A percentile compares a stretch with the other conserved stretches of the same genome.
phyloP scores from a whole-genome alignment of 2,329 filamentous ascomycete species.

The Penicillium sp. region DNA sequence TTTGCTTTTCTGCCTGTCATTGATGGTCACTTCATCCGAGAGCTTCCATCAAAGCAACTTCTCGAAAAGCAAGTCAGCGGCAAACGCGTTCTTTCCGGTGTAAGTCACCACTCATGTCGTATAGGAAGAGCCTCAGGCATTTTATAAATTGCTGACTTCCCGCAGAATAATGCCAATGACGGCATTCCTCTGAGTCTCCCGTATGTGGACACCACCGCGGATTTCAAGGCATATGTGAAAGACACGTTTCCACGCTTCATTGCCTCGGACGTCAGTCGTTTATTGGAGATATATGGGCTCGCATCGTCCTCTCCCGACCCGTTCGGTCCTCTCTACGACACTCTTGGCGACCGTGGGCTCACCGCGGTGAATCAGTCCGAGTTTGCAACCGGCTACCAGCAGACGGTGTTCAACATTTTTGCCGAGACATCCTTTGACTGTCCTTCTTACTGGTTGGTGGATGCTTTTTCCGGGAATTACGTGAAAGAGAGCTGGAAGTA shows the following conservation, averaged over 20 bases:
- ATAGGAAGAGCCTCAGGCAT: background rate
- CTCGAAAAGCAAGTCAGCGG: conserved; percentile 40
- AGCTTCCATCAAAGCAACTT: conserved; percentile 41
- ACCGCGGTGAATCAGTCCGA: conserved; percentile 54
- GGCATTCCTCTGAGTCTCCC: conserved; percentile 48
- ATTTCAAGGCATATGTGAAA: conserved; percentile 44
- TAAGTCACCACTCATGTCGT: background rate
- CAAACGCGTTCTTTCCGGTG: conserved; percentile 34
- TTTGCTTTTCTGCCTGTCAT: conserved; percentile 49
- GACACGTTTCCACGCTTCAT: conserved; percentile 41
- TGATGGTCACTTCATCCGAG: conserved; percentile 43
- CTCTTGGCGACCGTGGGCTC: conserved; percentile 37
- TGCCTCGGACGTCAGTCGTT: conserved; percentile 24
- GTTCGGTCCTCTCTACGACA: conserved; percentile 36
- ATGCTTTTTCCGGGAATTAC: conserved; percentile 42
- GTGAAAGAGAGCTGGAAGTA: conserved; percentile 47
- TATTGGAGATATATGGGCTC: conserved; percentile 38
- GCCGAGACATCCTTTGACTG: conserved; percentile 59
- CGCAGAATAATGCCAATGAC: conserved; percentile 54
- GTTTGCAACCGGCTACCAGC: conserved; percentile 54
- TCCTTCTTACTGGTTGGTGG: conserved; percentile 57
- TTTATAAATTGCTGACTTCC: background rate
- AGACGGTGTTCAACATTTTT: conserved; percentile 55
- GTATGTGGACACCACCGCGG: conserved; percentile 43
- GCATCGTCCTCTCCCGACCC: conserved; percentile 25